These are phyloP conservation scores for Psidium friedrichsthalianum DNA, from an alignment of 345 rosid genomes.

Conservation along the genomic window DNA sequence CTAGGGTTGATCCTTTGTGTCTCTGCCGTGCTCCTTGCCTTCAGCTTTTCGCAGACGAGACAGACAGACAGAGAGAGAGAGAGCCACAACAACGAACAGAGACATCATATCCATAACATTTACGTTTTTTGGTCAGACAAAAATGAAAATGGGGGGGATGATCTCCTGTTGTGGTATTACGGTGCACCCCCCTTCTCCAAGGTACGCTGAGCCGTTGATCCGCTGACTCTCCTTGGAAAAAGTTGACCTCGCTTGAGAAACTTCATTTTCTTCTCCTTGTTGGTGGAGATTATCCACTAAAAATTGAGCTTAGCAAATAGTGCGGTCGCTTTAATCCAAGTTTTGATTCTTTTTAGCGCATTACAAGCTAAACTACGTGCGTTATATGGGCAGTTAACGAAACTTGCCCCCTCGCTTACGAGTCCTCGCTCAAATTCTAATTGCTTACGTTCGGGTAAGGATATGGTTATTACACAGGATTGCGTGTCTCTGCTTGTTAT, in stretches of 20 bases:
- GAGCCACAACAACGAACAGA: background rate
- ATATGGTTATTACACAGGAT: background rate
- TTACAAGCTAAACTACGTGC: too few relatives aligned
- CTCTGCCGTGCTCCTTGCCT: background rate
- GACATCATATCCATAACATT: background rate
- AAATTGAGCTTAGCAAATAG: background rate
- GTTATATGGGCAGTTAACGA: too few relatives aligned
- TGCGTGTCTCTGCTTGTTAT: too few relatives aligned
- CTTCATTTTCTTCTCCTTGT: background rate
- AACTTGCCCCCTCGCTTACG: too few relatives aligned
- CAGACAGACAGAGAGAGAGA: background rate
- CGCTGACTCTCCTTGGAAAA: background rate
- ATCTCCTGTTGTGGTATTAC: background rate
- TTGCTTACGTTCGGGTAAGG: background rate
- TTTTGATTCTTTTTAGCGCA: too few relatives aligned
- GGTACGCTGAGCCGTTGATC: background rate
- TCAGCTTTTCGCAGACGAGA: background rate
- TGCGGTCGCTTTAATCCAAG: too few relatives aligned
- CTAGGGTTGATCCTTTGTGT: background rate
- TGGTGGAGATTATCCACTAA: background rate
- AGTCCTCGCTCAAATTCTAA: too few relatives aligned
- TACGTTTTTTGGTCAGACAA: background rate
- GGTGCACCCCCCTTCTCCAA: background rate
- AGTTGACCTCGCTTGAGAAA: background rate
- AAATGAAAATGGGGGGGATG: background rate